Conservation (phyloP, 768 basidiomycete genomes). For the Mycena pura region DNA sequence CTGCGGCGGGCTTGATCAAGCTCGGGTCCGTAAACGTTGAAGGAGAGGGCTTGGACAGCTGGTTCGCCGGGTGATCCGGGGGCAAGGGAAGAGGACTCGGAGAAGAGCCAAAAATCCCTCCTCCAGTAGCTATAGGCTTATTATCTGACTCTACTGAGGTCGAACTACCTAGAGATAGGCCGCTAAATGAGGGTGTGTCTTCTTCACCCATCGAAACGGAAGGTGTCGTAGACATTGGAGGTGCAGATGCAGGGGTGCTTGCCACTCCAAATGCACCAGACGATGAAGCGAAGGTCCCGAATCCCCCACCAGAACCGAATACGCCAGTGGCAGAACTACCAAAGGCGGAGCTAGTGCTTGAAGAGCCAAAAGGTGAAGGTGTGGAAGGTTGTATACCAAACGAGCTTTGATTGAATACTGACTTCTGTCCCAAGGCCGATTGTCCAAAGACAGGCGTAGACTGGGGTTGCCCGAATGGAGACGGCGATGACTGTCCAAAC, state of each 20-base stretch:
- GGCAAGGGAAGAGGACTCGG: conserved; percentile 29
- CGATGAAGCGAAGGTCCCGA: conserved; percentile 38
- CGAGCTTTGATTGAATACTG: too few species aligned
- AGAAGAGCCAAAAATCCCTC: conserved; percentile 39
- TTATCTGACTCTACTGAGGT: conserved; percentile 28
- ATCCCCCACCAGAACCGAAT: conserved; percentile 35
- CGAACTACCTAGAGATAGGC: conserved; percentile 38
- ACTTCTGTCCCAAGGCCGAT: conserved; percentile 17
- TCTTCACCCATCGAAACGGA: conserved; percentile 39
- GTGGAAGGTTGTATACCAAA: too few species aligned
- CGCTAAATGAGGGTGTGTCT: conserved; percentile 37
- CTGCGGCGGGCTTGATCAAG: conserved; percentile 26
- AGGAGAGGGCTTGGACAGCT: conserved; percentile 16
- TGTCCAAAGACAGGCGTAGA: conserved; percentile 34
- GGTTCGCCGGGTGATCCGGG: conserved; percentile 32
- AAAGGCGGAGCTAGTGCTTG: conserved; percentile 37
- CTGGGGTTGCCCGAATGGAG: conserved; percentile 37
- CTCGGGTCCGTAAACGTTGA: conserved; percentile 16
- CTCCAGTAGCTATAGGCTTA: conserved; percentile 26
- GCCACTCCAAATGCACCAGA: conserved; percentile 39
- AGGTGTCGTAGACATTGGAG: conserved; percentile 23
- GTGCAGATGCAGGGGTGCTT: conserved; percentile 18
- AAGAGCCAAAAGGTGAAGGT: conserved; percentile 40
- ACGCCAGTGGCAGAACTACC: conserved; percentile 37
- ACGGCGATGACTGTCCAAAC: conserved; percentile 21